Conservation (phyloP, 1,284 basidiomycete species). For the Phellopilus nigrolimitatus region DNA sequence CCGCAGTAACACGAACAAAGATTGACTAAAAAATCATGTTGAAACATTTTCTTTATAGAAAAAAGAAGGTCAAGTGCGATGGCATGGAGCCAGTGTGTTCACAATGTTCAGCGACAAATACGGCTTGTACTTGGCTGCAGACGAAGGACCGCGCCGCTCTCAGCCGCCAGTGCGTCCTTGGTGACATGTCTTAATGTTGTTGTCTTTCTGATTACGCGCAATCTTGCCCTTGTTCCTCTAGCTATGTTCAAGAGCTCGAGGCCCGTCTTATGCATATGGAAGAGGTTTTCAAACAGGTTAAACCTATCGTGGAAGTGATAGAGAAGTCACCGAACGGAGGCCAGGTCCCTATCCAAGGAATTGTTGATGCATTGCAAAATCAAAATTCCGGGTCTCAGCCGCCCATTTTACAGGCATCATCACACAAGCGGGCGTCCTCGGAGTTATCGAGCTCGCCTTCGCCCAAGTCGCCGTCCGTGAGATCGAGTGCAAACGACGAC, state of each 20-base stretch:
- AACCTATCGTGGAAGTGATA: slow-evolving; percentile 69
- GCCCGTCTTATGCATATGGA: slow-evolving; percentile 82
- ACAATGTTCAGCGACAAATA: slow-evolving; percentile 66
- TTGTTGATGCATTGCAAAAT: slow-evolving; percentile 20
- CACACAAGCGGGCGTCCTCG: slow-evolving; percentile 29
- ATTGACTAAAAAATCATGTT: neutral
- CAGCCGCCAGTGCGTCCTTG: slow-evolving; percentile 68
- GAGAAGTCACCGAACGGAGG: slow-evolving; percentile 34
- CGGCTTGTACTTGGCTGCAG: slow-evolving; percentile 79
- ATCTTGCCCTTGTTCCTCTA: slow-evolving; percentile 31
- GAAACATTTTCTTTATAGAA: slow-evolving; percentile 36
- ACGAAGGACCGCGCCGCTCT: slow-evolving; percentile 82
- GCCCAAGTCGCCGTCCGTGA: slow-evolving; percentile 15
- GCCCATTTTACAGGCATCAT: neutral
- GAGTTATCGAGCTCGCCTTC: slow-evolving; percentile 19
- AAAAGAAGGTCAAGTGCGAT: slow-evolving; percentile 88
- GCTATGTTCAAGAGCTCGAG: slow-evolving; percentile 85
- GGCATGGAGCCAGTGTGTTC: slow-evolving; percentile 80
- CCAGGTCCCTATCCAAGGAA: slow-evolving; percentile 32
- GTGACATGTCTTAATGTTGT: slow-evolving; percentile 19
- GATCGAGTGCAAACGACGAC: slow-evolving; percentile 53
- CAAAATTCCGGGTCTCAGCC: slow-evolving; percentile 7
- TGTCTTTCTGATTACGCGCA: slow-evolving; percentile 23
- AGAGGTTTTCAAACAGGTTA: slow-evolving; percentile 68
- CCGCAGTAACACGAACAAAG: neutral